These are phyloP conservation scores for Crataegus laevigata DNA, from an alignment of 306 rosid species.

Conservation along the genomic window DNA sequence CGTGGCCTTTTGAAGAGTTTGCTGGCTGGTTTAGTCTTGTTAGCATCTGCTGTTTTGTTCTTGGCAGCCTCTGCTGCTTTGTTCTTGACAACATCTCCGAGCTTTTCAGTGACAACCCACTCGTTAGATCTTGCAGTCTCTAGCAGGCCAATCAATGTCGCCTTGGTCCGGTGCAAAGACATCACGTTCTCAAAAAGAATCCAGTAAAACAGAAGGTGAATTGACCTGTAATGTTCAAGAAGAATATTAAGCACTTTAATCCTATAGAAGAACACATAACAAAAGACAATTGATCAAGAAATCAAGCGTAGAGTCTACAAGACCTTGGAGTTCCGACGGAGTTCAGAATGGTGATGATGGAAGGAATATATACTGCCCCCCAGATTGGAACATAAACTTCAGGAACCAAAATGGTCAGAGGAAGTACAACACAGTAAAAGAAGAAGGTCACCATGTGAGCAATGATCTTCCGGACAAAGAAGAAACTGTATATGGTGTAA, in stretches of 20 bases:
- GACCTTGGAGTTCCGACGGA: slow-evolving; percentile 99
- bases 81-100: slow-evolving; percentile 71
- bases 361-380: slow-evolving; percentile 99
- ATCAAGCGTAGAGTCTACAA: neutral
- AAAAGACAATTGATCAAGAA: neutral
- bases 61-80: slow-evolving; percentile 70
- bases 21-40: slow-evolving; percentile 43
- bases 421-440: slow-evolving; percentile 93
- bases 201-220: slow-evolving; percentile 95
- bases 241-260: neutral
- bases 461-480: slow-evolving; percentile 87
- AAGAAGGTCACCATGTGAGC: slow-evolving; percentile 94
- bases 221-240: slow-evolving; percentile 49
- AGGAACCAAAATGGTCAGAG: slow-evolving; percentile 88
- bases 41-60: slow-evolving; percentile 67
- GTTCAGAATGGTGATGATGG: slow-evolving; percentile 88
- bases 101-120: slow-evolving; percentile 98
- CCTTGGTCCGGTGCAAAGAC: slow-evolving; percentile 98
- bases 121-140: slow-evolving; percentile 87
- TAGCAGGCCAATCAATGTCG: slow-evolving; percentile 71
- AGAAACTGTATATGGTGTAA: slow-evolving; percentile 93
- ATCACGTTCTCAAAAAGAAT: slow-evolving; percentile 96
- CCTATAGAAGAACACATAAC: neutral
- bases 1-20: slow-evolving; percentile 45
- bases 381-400: slow-evolving; percentile 96